These are phyloP conservation scores for Paraphoma chrysanthemicola DNA, from an alignment of 2,329 filamentous ascomycete species.

Conservation along the genomic window DNA sequence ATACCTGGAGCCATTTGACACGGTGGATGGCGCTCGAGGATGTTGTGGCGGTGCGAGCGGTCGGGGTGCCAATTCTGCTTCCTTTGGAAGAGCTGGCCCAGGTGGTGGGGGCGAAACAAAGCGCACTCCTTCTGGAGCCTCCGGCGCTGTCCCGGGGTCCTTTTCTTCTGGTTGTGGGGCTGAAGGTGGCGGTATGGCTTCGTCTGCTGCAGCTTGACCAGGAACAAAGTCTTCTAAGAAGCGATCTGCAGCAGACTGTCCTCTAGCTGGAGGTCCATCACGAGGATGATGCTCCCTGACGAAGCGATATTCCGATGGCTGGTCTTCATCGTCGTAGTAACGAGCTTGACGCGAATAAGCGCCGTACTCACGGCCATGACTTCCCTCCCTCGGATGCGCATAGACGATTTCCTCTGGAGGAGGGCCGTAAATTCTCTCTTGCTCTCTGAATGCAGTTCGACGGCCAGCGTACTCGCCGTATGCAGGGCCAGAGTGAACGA, in stretches of 20 bases:
- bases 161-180: constrained; percentile 20
- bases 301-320: constrained; percentile 30
- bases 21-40: constrained; percentile 34
- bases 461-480: constrained; percentile 41
- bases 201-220: constrained; percentile 20
- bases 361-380: constrained; percentile 33
- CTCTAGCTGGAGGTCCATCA: constrained; percentile 29
- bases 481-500: constrained; percentile 31
- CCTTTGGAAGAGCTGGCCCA: constrained; percentile 19
- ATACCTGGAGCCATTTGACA: constrained; percentile 43
- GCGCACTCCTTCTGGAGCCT: constrained; percentile 35
- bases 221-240: constrained; percentile 44
- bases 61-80: constrained; percentile 17
- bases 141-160: constrained; percentile 20
- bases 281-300: constrained; percentile 26
- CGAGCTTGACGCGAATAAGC: constrained; percentile 35
- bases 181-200: constrained; percentile 16
- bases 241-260: constrained; percentile 42
- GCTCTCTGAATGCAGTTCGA: constrained; percentile 41
- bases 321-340: constrained; percentile 35
- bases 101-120: constrained; percentile 38
- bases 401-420: constrained; percentile 34
- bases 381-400: constrained; percentile 36
- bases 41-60: constrained; percentile 27
- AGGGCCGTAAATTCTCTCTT: constrained; percentile 37